Conservation (phyloP, 371 early-diverging fungal genomes). For the Actinomortierella wolfii region DNA sequence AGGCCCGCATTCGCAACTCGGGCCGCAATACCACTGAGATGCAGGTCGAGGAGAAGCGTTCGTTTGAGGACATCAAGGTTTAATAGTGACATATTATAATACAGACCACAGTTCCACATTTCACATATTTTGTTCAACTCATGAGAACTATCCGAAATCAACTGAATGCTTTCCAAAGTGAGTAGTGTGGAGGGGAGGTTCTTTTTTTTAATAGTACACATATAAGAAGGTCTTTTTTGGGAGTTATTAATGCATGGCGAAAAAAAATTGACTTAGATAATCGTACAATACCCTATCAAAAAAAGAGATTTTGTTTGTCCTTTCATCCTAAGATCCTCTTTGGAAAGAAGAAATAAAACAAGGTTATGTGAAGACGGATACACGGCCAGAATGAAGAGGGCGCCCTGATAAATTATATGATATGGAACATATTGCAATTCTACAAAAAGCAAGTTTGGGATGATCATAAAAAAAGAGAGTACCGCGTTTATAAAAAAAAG, state of each 20-base stretch:
- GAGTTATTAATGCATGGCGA: no score
- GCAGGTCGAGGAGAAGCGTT: constrained; percentile 11
- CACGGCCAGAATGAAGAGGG: no score
- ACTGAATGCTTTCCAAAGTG: background rate
- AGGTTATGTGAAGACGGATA: background rate
- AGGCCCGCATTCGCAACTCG: constrained; percentile 19
- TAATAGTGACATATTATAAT: background rate
- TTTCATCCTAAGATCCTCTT: background rate
- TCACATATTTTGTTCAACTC: background rate
- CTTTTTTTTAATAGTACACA: no score
- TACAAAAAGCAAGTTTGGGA: no score
- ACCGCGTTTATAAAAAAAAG: no score
- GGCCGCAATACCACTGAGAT: constrained; percentile 18
- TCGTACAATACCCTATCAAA: background rate
- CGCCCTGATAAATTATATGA: no score
- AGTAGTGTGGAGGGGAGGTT: no score
- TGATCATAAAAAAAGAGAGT: no score
- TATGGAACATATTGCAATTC: no score
- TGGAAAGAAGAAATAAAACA: constrained; percentile 2
- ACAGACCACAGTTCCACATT: no score
- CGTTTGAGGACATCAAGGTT: constrained; percentile 3
- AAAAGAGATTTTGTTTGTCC: background rate
- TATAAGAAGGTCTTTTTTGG: no score
- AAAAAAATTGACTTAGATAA: background rate
- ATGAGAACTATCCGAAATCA: no score